These are phyloP conservation scores for Pochonia chlamydosporia DNA, from an alignment of 2,329 filamentous ascomycete species.

Conservation along the genomic window DNA sequence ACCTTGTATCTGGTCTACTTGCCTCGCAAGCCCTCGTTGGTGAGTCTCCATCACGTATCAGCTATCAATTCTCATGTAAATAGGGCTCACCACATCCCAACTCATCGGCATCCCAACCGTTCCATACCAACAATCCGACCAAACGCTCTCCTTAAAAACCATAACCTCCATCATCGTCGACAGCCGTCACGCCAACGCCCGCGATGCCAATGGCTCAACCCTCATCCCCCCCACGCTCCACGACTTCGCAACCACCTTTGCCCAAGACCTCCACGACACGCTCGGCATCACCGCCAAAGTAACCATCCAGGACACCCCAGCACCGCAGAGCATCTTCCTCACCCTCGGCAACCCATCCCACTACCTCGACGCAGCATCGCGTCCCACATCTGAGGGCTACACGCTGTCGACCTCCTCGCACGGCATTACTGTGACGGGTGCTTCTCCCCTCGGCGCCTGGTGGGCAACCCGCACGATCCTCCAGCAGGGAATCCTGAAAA, in stretches of 20 bases:
- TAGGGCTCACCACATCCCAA: too few species aligned
- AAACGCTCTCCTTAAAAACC: slow-evolving; percentile 19
- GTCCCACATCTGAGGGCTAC: slow-evolving; percentile 44
- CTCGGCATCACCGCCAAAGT: slow-evolving; percentile 25
- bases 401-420: slow-evolving; percentile 31
- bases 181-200: slow-evolving; percentile 27
- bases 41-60: too few species aligned
- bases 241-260: slow-evolving; percentile 42
- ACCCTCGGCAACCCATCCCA: slow-evolving; percentile 38
- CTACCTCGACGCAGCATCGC: slow-evolving; percentile 39
- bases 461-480: slow-evolving; percentile 52
- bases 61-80: too few species aligned
- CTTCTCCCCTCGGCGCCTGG: slow-evolving; percentile 49
- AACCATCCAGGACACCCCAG: slow-evolving; percentile 11
- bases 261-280: slow-evolving; percentile 22
- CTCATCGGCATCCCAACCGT: slow-evolving; percentile 26
- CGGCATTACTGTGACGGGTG: slow-evolving; percentile 42
- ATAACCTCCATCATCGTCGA: slow-evolving; percentile 39
- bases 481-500: slow-evolving; percentile 39
- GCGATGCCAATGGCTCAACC: slow-evolving; percentile 40
- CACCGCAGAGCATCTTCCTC: slow-evolving; percentile 32
- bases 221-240: slow-evolving; percentile 44
- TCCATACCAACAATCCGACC: slow-evolving; percentile 18
- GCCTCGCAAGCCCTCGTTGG: too few species aligned
- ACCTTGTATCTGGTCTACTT: too few species aligned